Percentiles rank a stretch among this genome's conserved stretches.
Evolutionary conservation across 2,329 filamentous ascomycete species (phyloP).

Genomic region (Lecanosticta acicola): DNA sequence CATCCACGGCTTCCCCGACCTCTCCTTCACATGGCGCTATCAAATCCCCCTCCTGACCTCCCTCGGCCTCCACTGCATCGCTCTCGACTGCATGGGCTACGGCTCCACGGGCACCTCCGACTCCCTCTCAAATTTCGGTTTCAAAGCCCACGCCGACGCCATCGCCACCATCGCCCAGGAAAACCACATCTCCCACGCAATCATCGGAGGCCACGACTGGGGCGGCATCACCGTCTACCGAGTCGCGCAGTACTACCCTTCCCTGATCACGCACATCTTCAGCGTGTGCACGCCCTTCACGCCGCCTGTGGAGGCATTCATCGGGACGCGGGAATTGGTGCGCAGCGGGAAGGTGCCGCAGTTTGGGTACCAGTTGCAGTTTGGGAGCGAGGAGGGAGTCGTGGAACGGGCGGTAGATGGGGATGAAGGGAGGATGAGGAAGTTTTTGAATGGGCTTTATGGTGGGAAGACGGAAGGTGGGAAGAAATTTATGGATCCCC

Average conservation of each 20-base stretch:
- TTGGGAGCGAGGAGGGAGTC: slow-evolving; percentile 42
- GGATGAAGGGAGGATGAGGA: slow-evolving; percentile 53
- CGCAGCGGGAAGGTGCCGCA: slow-evolving; percentile 57
- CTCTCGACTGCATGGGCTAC: slow-evolving; percentile 82
- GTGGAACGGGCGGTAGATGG: slow-evolving; percentile 51
- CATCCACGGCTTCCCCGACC: slow-evolving; percentile 76
- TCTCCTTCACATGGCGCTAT: slow-evolving; percentile 80
- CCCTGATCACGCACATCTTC: slow-evolving; percentile 69
- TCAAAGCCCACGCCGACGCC: slow-evolving; percentile 68
- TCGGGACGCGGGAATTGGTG: no score
- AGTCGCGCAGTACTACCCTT: slow-evolving; percentile 65
- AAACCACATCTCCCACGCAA: slow-evolving; percentile 53
- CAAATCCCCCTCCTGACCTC: slow-evolving; percentile 73
- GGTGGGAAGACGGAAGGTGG: slow-evolving; percentile 57
- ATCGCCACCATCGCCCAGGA: slow-evolving; percentile 65
- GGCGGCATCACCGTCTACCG: slow-evolving; percentile 75
- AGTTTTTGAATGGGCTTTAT: slow-evolving; percentile 67
- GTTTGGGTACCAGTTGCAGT: slow-evolving; percentile 79
- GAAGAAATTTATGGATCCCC: slow-evolving; percentile 53
- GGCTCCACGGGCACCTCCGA: slow-evolving; percentile 53
- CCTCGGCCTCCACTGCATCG: slow-evolving; percentile 71
- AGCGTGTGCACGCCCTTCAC: slow-evolving; percentile 70
- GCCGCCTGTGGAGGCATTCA: no score
- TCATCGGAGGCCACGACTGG: slow-evolving; percentile 91
- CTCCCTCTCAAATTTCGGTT: slow-evolving; percentile 55